phyloP scores from a whole-genome alignment of 1,284 basidiomycete species.

The Heliocybe sulcata region DNA sequence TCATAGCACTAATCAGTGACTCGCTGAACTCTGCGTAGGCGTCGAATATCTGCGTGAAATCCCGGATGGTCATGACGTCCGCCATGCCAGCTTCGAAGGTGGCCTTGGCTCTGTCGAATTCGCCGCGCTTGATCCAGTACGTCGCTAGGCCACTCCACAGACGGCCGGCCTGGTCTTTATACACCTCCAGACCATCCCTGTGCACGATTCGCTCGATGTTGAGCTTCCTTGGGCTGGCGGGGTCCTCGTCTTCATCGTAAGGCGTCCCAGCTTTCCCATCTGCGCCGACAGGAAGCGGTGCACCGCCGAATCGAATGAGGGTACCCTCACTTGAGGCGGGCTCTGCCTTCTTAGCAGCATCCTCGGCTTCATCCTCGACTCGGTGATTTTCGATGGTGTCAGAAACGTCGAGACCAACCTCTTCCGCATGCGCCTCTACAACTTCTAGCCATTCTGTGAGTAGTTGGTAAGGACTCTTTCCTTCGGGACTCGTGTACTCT shows the following conservation, averaged over 20 bases:
- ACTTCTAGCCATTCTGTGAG: slow-evolving; percentile 92
- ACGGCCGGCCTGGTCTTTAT: slow-evolving; percentile 94
- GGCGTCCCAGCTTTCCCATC: slow-evolving; percentile 40
- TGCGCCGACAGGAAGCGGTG: slow-evolving; percentile 46
- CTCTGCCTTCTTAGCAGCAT: slow-evolving; percentile 21
- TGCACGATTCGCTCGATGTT: slow-evolving; percentile 85
- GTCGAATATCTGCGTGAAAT: slow-evolving; percentile 98
- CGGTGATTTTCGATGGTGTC: slow-evolving; percentile 48
- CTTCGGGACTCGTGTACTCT: slow-evolving; percentile 83
- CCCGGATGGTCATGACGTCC: slow-evolving; percentile 87
- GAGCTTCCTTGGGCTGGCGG: slow-evolving; percentile 63
- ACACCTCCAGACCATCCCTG: slow-evolving; percentile 80
- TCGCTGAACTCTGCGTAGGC: slow-evolving; percentile 95
- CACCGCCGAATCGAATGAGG: slow-evolving; percentile 72
- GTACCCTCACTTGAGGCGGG: slow-evolving; percentile 50
- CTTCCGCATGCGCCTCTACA: slow-evolving; percentile 86
- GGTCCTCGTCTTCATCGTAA: slow-evolving; percentile 82
- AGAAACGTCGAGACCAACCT: slow-evolving; percentile 87
- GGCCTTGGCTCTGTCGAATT: slow-evolving; percentile 83
- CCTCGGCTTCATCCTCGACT: slow-evolving; percentile 29
- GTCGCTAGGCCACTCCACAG: slow-evolving; percentile 96
- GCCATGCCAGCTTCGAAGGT: slow-evolving; percentile 89
- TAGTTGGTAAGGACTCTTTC: slow-evolving; percentile 93
- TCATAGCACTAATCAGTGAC: slow-evolving; percentile 85
- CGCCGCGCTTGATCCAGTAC: slow-evolving; percentile 96